A percentile compares a stretch with the other conserved stretches of the same genome.
These are phyloP conservation scores for Exobasidium cylindrosporum DNA, from an alignment of 1,284 basidiomycete genomes.

Conservation along the genomic window DNA sequence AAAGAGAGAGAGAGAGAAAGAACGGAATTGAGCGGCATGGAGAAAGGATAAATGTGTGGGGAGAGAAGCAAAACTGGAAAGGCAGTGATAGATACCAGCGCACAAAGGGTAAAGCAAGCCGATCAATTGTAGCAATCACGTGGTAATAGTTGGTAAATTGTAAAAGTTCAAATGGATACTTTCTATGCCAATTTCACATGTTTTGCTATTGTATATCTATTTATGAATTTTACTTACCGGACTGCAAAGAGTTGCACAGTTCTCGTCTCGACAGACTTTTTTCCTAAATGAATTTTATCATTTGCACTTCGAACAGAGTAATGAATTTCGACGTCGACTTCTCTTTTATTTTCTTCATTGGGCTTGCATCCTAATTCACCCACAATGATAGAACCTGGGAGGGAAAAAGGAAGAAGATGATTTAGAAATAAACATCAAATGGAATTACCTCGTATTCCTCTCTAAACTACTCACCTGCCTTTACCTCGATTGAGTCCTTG, in stretches of 20 bases:
- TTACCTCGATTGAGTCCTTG: slow-evolving; percentile 70
- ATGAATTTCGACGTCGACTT: slow-evolving; percentile 88
- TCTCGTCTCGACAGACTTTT: slow-evolving; percentile 47
- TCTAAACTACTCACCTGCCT: slow-evolving; percentile 67
- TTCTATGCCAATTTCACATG: too few species aligned
- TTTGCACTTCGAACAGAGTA: slow-evolving; percentile 62
- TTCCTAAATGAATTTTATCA: slow-evolving; percentile 29
- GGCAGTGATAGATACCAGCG: too few species aligned
- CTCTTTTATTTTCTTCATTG: slow-evolving; percentile 75
- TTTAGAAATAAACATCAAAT: too few species aligned
- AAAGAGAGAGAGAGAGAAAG: not conserved
- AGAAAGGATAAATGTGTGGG: not conserved
- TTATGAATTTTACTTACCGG: too few species aligned
- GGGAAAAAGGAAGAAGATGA: too few species aligned
- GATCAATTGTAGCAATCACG: too few species aligned
- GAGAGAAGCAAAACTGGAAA: too few species aligned
- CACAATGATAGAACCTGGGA: slow-evolving; percentile 63
- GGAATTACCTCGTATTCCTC: too few species aligned
- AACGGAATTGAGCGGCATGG: not conserved
- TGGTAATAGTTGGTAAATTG: too few species aligned
- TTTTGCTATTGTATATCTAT: too few species aligned
- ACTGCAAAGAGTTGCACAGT: slow-evolving; percentile 27
- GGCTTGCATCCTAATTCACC: slow-evolving; percentile 82
- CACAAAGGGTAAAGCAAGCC: too few species aligned
- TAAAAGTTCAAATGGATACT: too few species aligned